phyloP scores from a whole-genome alignment of 2,329 filamentous ascomycete genomes.

The Exophiala spinifera region DNA sequence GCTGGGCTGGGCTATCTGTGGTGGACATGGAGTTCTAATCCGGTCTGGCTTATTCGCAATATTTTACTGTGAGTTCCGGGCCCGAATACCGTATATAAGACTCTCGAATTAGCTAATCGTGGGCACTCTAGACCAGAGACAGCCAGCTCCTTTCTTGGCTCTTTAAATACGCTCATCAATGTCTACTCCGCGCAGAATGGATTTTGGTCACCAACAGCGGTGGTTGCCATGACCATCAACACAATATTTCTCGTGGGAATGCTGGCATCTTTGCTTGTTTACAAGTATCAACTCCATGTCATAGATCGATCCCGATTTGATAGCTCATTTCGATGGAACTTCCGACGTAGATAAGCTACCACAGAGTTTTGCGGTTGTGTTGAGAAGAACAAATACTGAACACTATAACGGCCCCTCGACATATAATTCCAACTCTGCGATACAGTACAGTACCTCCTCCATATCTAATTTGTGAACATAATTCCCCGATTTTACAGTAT shows the following conservation, averaged over 20 bases:
- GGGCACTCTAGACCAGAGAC: slow-evolving; percentile 32
- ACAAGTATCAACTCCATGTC: background rate
- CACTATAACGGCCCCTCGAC: background rate
- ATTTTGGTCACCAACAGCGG: slow-evolving; percentile 35
- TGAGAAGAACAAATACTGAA: too few species aligned
- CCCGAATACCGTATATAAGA: background rate
- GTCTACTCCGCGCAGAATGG: slow-evolving; percentile 49
- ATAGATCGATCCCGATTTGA: background rate
- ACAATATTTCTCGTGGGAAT: slow-evolving; percentile 2
- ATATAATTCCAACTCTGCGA: background rate
- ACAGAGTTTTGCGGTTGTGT: background rate
- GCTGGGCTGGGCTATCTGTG: slow-evolving; percentile 43
- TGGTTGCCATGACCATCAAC: background rate
- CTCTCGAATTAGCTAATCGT: background rate
- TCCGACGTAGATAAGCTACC: background rate
- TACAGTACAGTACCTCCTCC: background rate
- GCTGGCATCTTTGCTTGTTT: background rate
- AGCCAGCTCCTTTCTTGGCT: slow-evolving; percentile 48
- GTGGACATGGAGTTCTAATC: slow-evolving; percentile 45
- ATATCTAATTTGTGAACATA: background rate
- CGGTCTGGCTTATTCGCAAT: slow-evolving; percentile 52
- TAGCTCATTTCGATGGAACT: background rate
- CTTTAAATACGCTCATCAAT: slow-evolving; percentile 48
- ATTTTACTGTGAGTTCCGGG: slow-evolving; percentile 37
- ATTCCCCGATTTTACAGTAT: background rate